Evolutionary conservation across 1,284 basidiomycete species (phyloP), one percentile per base, ranked within the genome.

Genomic region (Sanghuangporus baumii): DNA sequence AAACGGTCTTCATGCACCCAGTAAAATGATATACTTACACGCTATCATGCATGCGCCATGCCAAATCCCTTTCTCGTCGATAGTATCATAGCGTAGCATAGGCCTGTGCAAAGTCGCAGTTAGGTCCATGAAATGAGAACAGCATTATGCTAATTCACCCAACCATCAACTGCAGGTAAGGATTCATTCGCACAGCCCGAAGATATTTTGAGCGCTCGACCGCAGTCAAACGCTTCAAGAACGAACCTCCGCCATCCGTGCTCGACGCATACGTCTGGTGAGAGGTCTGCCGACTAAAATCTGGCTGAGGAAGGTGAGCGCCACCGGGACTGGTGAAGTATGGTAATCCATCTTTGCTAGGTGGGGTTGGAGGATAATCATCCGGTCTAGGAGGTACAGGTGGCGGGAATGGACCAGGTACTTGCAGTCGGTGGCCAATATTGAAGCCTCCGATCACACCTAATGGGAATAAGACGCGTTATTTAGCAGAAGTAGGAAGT

Each of bases 11-110:
- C 38, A 23, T 57, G 26, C 9, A 26, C 20, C 23, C 14, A 18
- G 50, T n/a, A 38, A 60, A 48, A 60, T 65, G 55, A 43, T 43
- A 18, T 31, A 85, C 87, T 75, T 66, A 89, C 90, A 91, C 65
- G 94, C 91, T 59, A 95, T 82, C 73, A 95, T 75, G n/a, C 85
- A 91, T 9, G 89, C 91, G 20, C 94, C 96, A 68, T 89, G 84
- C 91, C 94, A 98, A 36, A 93, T 75, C 14, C 86, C 86, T 48
- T 84, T 74, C 61, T 85, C 78, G 65, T 91, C 87, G 31, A 94
- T 85, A 0, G 93, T 97, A 73, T 98, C 96, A 74, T 96, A 98
- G 65, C 89, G 85, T 66, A 99, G 77, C 47, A 98, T 79, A 11
- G 96, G 96, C 1, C 59, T 60, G 23, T 60, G 85, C 87, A 37